Percentiles rank a stretch among this genome's conserved stretches.
Conservation (phyloP, 2,329 filamentous ascomycete genomes). For the Aspergillus phoenicis region DNA sequence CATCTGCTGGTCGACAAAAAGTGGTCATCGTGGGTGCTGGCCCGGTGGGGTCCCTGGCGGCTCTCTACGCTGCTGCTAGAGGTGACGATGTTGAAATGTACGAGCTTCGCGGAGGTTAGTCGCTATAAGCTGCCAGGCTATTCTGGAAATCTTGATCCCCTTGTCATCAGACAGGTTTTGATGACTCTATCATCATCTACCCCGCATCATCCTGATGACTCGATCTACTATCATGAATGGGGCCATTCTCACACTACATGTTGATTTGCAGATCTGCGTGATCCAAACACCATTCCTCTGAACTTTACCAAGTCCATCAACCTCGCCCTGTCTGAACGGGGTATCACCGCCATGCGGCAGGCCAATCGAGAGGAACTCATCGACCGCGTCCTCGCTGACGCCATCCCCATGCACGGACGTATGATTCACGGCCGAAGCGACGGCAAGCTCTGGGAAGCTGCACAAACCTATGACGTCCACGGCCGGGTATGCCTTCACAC, state of each 20-base stretch:
- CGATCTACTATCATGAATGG: not conserved
- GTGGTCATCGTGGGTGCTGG: constrained; percentile 87
- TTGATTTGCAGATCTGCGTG: constrained; percentile 71
- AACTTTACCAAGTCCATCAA: constrained; percentile 99
- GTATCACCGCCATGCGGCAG: constrained; percentile 81
- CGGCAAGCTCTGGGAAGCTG: constrained; percentile 70
- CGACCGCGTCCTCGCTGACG: constrained; percentile 71
- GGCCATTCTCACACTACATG: constrained; percentile 12
- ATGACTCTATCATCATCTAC: not conserved
- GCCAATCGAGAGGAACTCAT: constrained; percentile 69
- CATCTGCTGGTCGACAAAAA: constrained; percentile 56
- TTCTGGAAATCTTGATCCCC: not conserved
- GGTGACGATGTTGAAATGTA: constrained; percentile 92
- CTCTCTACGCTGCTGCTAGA: constrained; percentile 85
- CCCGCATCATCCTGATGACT: not conserved
- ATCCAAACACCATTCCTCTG: constrained; percentile 77
- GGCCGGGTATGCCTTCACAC: constrained; percentile 65
- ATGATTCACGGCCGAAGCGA: constrained; percentile 84
- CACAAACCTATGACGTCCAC: constrained; percentile 89
- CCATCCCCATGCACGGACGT: constrained; percentile 90
- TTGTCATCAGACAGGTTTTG: not conserved
- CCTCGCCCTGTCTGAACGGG: constrained; percentile 87
- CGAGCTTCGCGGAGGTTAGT: constrained; percentile 84
- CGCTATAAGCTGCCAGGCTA: not conserved
- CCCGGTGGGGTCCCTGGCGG: constrained; percentile 88